phyloP scores from a whole-genome alignment of 2,329 filamentous ascomycete species.

The Diaporthe citriasiana region DNA sequence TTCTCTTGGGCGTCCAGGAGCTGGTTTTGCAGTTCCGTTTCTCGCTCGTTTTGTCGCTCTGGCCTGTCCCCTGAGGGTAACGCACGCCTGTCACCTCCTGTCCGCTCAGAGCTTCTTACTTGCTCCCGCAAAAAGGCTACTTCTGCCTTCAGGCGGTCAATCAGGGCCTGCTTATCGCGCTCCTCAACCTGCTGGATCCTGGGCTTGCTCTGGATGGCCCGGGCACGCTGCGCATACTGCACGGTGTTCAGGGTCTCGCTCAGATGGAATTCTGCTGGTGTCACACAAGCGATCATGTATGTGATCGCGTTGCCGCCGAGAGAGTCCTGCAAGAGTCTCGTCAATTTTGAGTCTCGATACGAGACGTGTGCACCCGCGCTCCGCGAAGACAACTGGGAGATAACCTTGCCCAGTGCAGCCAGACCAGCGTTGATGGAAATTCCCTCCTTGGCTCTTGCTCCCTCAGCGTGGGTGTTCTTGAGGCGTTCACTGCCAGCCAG shows the following conservation, averaged over 20 bases:
- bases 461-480: constrained; percentile 97
- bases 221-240: constrained; percentile 94
- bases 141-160: constrained; percentile 93
- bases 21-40: constrained; percentile 93
- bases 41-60: constrained; percentile 86
- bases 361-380: constrained; percentile 92
- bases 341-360: constrained; percentile 98
- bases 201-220: constrained; percentile 97
- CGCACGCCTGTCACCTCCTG: constrained; percentile 68
- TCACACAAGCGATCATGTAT: constrained; percentile 99
- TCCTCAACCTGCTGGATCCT: constrained; percentile 96
- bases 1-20: constrained; percentile 94
- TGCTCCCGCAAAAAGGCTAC: constrained; percentile 95
- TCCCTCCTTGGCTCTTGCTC: constrained; percentile 93
- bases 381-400: constrained; percentile 94
- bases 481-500: constrained; percentile 95
- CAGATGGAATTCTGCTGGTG: constrained; percentile 94
- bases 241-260: constrained; percentile 98
- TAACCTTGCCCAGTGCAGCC: constrained; percentile 96
- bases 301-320: constrained; percentile 97
- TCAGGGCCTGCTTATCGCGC: constrained; percentile 91
- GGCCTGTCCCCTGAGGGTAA: constrained; percentile 75
- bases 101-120: constrained; percentile 84
- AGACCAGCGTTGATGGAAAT: constrained; percentile 98
- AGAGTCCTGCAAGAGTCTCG: constrained; percentile 94